phyloP scores from a whole-genome alignment of 2,329 filamentous ascomycete species.

The Aspergillus phoenicis region DNA sequence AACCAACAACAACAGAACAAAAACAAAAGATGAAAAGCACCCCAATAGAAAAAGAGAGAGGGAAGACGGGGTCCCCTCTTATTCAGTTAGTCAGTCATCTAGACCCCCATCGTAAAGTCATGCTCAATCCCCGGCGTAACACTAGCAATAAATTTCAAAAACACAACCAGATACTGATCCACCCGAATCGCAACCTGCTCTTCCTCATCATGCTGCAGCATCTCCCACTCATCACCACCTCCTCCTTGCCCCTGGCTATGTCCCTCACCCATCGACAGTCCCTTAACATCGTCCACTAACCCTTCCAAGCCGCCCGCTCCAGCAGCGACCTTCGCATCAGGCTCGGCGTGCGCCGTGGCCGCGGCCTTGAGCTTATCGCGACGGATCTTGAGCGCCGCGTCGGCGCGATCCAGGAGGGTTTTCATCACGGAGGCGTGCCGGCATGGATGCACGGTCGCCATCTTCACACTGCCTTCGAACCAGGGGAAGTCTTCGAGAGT shows the following conservation, averaged over 20 bases:
- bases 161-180: constrained; percentile 56
- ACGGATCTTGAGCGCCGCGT: constrained; percentile 86
- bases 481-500: constrained; percentile 97
- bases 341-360: constrained; percentile 53
- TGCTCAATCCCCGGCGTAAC: constrained; percentile 97
- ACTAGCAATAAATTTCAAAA: constrained; percentile 72
- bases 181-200: constrained; percentile 53
- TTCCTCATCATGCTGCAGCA: constrained; percentile 53
- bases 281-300: constrained; percentile 77
- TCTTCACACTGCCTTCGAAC: constrained; percentile 88
- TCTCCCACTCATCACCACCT: constrained; percentile 67
- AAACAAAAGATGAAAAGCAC: constrained; percentile 5
- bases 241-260: constrained; percentile 43
- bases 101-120: constrained; percentile 96
- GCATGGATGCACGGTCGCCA: constrained; percentile 95
- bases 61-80: too few relatives aligned
- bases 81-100: constrained; percentile 28
- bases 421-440: constrained; percentile 99
- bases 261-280: constrained; percentile 60
- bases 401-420: constrained; percentile 89
- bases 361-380: constrained; percentile 75
- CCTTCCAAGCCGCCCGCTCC: constrained; percentile 72
- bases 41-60: background rate
- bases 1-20: background rate
- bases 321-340: constrained; percentile 19